Evolutionary conservation across 148 eudicot species (phyloP).

Genomic region (Agrostemma githago): DNA sequence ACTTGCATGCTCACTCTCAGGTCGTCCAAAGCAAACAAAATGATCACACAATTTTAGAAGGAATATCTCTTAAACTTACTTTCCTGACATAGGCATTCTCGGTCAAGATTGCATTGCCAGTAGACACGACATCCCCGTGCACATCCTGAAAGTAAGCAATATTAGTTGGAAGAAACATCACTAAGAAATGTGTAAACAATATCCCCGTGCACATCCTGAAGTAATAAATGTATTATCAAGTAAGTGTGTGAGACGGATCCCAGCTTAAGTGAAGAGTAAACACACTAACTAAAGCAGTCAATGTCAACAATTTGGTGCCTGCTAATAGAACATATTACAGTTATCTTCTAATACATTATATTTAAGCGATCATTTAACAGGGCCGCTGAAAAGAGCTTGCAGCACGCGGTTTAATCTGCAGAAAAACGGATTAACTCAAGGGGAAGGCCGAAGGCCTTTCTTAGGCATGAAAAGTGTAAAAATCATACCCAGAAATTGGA

Average conservation of each 20-base stretch:
- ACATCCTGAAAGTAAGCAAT: constrained; percentile 35
- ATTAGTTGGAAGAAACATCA: constrained; percentile 10
- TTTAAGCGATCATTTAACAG: background rate
- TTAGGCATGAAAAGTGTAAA: background rate
- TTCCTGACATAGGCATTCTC: constrained; percentile 41
- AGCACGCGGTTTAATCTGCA: background rate
- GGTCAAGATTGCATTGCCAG: constrained; percentile 28
- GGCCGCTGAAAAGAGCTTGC: background rate
- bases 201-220: no score
- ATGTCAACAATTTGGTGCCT: background rate
- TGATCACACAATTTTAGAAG: background rate
- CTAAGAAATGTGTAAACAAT: background rate
- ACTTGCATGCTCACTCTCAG: background rate
- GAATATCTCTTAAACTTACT: constrained; percentile 28
- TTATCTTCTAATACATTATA: background rate
- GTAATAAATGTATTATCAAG: background rate
- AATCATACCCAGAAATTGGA: background rate
- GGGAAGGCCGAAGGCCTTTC: background rate
- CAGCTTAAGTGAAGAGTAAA: background rate
- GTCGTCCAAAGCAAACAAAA: background rate
- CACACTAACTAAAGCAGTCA: background rate
- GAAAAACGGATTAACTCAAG: background rate
- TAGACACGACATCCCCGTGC: constrained; percentile 26
- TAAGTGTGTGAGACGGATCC: background rate
- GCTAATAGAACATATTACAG: background rate